Evolutionary conservation across 2,329 filamentous ascomycete genomes (phyloP), one percentile per base, ranked within the genome.

Genomic region (Curvularia verruculosa): DNA sequence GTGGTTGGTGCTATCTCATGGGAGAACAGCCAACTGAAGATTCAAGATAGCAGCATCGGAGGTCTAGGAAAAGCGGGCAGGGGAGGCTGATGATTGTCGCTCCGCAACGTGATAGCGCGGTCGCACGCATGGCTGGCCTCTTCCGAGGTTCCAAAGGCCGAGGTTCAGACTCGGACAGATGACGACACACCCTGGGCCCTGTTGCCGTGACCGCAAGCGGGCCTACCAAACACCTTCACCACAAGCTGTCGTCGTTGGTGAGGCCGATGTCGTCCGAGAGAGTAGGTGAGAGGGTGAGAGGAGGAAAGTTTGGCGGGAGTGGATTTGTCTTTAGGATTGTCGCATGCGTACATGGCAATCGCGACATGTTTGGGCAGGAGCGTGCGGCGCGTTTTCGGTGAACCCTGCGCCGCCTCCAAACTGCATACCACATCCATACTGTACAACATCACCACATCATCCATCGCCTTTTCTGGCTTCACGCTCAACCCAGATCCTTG

Each of bases 111-210:
- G 59, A 61, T 60, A 64, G 64, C 59, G 59, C 66, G 55, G 65
- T 63, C 60, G 60, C 61, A 64, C 60, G 63, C 66, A 68, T 69
- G 69, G 67, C 64, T 66, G 64, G 63, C 56, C 63, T 70, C 66
- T 72, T 58, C 73, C 73, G 73, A 75, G 73, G 72, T 54, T 72
- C 66, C 59, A 71, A 58, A 52, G 60, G 56, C 56, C 63, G 73
- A 75, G 71, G 72, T 74, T 68, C 64, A 70, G 59, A 44, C 45
- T 41, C 36, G 50, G 61, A 50, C 51, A 47, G 58, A 54, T 59
- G 51, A 54, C 54, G 59, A 56, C 53, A 56, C 39, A 34, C 29
- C 19, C 24, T 40, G 41, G 41, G 41, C 50, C 36, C 23, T 41
- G 49, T 43, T 45, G 48, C 47, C 52, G 18, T 36, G 12, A 39